Evolutionary conservation across 2,329 filamentous ascomycete species (phyloP), one percentile per base, ranked within the genome.

Genomic region (Parastagonospora nodorum): DNA sequence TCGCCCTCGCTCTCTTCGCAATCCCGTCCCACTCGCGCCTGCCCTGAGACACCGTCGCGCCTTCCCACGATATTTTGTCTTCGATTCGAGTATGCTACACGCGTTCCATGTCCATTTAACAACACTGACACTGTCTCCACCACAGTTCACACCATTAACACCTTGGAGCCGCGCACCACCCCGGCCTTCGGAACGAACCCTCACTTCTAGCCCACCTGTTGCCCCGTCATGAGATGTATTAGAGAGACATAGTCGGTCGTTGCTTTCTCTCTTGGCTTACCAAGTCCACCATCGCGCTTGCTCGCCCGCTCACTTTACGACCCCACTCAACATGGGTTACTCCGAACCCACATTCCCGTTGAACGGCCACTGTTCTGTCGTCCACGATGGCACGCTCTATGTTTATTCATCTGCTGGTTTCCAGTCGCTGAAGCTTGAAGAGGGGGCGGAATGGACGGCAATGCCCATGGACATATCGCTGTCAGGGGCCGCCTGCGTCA

Each of bases 371-470:
- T 97, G 93, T 76, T 91, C 92, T 50, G 84, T 88, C 67, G 82
- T 97, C 55, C 81, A 90, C 77, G 81, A 92, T 69, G 87, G 92
- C 72, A 91, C 86, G 10, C 84, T 97, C 45, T 97, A 95, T 77
- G 86, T 89, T 39, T 96, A 90, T 73, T 90, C 90, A 5, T 76
- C 85, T 8, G 76, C 84, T 40, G 89, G 85, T 27, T 92, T 97
- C 64, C 84, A 92, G 70, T 88, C 88, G 8, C 75, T 97, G 58
- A 74, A 80, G 10, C 76, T 97, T 57, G 75, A 83, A 56, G 74
- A 85, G 58, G 88, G 88, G 43, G 88, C 85, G 42, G 75, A 84
- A 75, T 97, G 93, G 93, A 77, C 82, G 57, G 70, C 80, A 59
- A 73, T 94, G 60, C 66, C 80, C 1, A 82, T 81, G 69, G 90